Base-by-base conservation (phyloP, 208 protist genomes). In the Trypanosoma cruzi region DNA sequence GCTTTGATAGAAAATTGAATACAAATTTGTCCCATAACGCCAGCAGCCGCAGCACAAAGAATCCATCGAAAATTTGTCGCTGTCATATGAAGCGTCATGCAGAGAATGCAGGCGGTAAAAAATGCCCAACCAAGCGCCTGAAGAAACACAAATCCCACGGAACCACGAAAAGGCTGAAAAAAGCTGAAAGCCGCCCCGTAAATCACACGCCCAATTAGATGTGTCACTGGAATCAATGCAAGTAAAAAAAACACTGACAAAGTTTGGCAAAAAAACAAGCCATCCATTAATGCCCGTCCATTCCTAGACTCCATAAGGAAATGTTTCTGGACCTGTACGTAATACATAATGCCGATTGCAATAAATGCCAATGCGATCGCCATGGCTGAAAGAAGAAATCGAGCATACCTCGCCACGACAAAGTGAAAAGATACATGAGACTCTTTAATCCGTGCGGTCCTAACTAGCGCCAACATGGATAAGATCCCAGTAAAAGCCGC, bases 121-220 rank as follows among this genome's bases (percentile, higher is more conserved):
- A 82, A 74, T 5, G 84, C 65, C 76, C 76, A 89, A 64, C 81
- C 76, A 18, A 79, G 13, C 14, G 59, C 84, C 32, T 95, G 89
- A n/a, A 90, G 53, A 49, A 84, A 26, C 31, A 93, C 42, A 63
- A 89, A 85, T 31, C 16, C 57, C 34, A 14, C 20, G n/a, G 65
- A 73, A 66, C 72, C 72, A 67, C 64, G 50, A 72, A 70, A 77
- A 24, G 61, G 52, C 49, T 75, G 29, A 20, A 89, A 75, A 26
- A 89, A 67, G 56, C 64, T 67, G 56, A 86, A 90, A 6, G 54
- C 52, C 3, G 80, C 77, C 11, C 77, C 82, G 53, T 90, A 79
- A 52, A 93, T 71, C 20, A 82, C 62, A 8, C 66, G 68, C 4
- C 84, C 87, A 13, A 69, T 54, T 7, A 82, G 62, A 40, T 87